Percentiles rank a stretch among this genome's conserved stretches.
These are phyloP conservation scores for Phytophthora foliorum DNA, from an alignment of 352 stramenopile species.

Conservation along the genomic window DNA sequence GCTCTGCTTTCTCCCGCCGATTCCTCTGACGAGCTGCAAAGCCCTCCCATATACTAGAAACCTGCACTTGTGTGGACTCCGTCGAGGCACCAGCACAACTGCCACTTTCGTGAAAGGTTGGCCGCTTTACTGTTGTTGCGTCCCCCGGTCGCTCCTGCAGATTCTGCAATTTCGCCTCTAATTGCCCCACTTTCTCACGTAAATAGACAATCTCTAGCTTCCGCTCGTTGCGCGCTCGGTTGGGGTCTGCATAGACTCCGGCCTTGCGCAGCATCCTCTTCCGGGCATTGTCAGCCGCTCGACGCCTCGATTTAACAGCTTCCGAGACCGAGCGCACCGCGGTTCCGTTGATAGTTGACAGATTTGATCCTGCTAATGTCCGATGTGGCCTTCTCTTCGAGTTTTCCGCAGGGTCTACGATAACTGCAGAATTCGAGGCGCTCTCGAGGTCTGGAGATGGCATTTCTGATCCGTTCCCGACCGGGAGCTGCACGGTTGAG, in stretches of 20 bases:
- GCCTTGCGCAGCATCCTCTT: constrained; percentile 35
- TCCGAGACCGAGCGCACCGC: constrained; percentile 5
- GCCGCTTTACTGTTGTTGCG: background rate
- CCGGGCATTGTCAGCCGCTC: constrained; percentile 25
- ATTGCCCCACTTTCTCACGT: constrained; percentile 33
- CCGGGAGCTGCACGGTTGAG: background rate
- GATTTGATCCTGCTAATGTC: background rate
- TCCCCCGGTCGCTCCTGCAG: constrained; percentile 14
- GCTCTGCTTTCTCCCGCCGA: constrained; percentile 29
- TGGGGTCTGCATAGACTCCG: constrained; percentile 29
- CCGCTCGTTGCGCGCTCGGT: constrained; percentile 39
- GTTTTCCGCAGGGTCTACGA: background rate
- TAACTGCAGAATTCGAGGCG: background rate
- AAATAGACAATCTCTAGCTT: constrained; percentile 55
- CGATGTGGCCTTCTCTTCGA: background rate
- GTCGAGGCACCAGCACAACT: background rate
- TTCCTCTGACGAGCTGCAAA: constrained; percentile 21
- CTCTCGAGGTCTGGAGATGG: background rate
- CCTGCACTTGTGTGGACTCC: constrained; percentile 9
- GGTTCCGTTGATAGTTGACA: background rate
- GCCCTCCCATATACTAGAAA: constrained; percentile 23
- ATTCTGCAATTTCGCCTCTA: constrained; percentile 14
- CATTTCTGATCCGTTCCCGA: constrained; percentile 17
- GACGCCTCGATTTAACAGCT: constrained; percentile 21
- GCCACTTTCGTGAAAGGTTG: background rate